Base-by-base conservation (phyloP, 1,284 basidiomycete species). In the Ustilago loliicola region DNA sequence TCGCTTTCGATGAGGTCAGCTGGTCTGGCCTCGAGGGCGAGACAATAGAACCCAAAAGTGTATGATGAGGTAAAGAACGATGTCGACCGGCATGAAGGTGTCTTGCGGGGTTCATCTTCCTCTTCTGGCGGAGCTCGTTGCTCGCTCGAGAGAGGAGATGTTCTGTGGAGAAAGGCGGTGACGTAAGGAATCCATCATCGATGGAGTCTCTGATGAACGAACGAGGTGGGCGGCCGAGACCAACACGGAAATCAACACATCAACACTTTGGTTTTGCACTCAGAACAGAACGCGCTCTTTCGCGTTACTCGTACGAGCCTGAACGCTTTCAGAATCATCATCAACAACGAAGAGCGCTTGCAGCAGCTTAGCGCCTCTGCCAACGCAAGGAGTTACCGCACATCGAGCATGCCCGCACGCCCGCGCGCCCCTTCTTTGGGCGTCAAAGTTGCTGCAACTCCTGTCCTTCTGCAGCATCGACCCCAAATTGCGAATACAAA, bases 91-190 rank as follows among this genome's bases (percentile, higher is more conserved):
- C n/a, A n/a, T n/a, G n/a, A n/a, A n/a, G n/a, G n/a, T n/a, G n/a
- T n/a, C n/a, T n/a, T n/a, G n/a, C n/a, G n/a, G n/a, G n/a, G n/a
- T n/a, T n/a, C n/a, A n/a, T n/a, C n/a, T n/a, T n/a, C n/a, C n/a
- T n/a, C n/a, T n/a, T n/a, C n/a, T n/a, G n/a, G n/a, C n/a, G n/a
- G n/a, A n/a, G n/a, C n/a, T n/a, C n/a, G n/a, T n/a, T n/a, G n/a
- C n/a, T n/a, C n/a, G 23, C 23, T 3, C 47, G 47, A 25, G n/a
- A 48, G 10, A 23, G 21, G 47, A 29, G 32, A 48, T 48, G 32
- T 62, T 62, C 50, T 62, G 4, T 54, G 29, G 40, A 62, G 60
- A 62, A 62, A 6, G 51, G 17, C 4, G 19, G 52, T 47, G 60
- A 62, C 51, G 60, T 54, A 62, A 27, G 8, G 21, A 30, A 25